Conservation (phyloP, 306 rosid genomes). For the Cucurbita pepo region DNA sequence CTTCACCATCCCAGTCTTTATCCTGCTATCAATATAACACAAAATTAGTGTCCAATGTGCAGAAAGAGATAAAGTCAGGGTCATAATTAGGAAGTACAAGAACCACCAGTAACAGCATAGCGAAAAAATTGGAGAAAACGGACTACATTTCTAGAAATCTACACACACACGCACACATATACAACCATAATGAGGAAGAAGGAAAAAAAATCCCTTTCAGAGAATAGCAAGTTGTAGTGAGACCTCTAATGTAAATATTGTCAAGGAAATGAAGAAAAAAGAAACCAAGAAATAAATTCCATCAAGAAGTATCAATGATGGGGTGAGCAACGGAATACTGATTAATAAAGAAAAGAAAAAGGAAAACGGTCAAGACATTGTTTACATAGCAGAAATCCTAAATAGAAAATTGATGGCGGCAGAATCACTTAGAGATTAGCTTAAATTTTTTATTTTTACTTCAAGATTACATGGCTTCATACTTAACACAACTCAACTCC, state of each 20-base stretch:
- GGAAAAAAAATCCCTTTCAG: neutral
- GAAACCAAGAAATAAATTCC: neutral
- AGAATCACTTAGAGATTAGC: neutral
- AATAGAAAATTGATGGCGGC: neutral
- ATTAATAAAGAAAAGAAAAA: neutral
- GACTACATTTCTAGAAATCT: neutral
- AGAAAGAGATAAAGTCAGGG: conserved; percentile 8
- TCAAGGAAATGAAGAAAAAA: neutral
- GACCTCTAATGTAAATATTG: neutral
- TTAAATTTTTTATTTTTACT: neutral
- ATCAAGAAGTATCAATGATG: neutral
- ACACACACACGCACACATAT: neutral
- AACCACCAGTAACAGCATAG: neutral
- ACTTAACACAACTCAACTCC: neutral
- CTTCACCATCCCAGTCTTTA: conserved; percentile 82
- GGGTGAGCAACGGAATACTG: neutral
- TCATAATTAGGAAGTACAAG: conserved; percentile 7
- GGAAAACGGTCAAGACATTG: neutral
- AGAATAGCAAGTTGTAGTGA: neutral
- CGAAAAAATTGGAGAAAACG: neutral
- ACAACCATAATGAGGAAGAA: neutral
- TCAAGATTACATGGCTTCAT: neutral
- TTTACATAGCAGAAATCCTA: neutral
- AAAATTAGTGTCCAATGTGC: conserved; percentile 10
- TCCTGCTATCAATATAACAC: conserved; percentile 37